These are phyloP conservation scores for Fusarium longipes DNA, from an alignment of 2,329 filamentous ascomycete genomes.

Conservation along the genomic window DNA sequence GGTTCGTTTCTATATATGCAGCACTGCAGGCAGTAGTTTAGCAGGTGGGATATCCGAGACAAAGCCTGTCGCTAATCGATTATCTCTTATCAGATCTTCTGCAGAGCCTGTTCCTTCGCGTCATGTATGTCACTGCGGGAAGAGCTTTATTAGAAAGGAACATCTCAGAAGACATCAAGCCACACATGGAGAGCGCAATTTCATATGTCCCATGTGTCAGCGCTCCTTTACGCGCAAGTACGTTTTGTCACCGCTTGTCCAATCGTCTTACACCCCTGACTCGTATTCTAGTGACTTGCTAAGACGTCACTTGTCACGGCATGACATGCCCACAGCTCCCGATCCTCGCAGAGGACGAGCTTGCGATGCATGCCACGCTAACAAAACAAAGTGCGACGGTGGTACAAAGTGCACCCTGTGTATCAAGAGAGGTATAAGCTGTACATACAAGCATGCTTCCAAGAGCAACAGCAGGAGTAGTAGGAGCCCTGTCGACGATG, in stretches of 20 bases:
- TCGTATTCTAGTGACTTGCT: slow-evolving; percentile 50
- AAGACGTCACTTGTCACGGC: slow-evolving; percentile 52
- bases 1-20: neutral
- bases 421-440: slow-evolving; percentile 52
- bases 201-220: slow-evolving; percentile 52
- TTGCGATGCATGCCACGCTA: slow-evolving; percentile 58
- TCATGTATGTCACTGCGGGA: slow-evolving; percentile 55
- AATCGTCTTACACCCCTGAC: neutral
- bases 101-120: slow-evolving; percentile 31
- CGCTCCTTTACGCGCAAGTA: slow-evolving; percentile 55
- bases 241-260: slow-evolving; percentile 6
- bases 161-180: slow-evolving; percentile 55
- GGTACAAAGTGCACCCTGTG: slow-evolving; percentile 55
- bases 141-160: slow-evolving; percentile 55
- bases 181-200: slow-evolving; percentile 51
- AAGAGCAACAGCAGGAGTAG: slow-evolving; percentile 16
- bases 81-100: slow-evolving; percentile 21
- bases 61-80: slow-evolving; percentile 10
- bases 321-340: slow-evolving; percentile 48
- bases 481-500: slow-evolving; percentile 15
- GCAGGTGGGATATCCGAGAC: slow-evolving; percentile 30
- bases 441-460: slow-evolving; percentile 50
- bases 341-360: slow-evolving; percentile 53
- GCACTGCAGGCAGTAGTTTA: too few relatives aligned
- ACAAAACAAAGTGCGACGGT: slow-evolving; percentile 59